A percentile compares a stretch with the other conserved stretches of the same genome.
Evolutionary conservation across 2,329 filamentous ascomycete species (phyloP).

Genomic region (Alternaria consortialis): DNA sequence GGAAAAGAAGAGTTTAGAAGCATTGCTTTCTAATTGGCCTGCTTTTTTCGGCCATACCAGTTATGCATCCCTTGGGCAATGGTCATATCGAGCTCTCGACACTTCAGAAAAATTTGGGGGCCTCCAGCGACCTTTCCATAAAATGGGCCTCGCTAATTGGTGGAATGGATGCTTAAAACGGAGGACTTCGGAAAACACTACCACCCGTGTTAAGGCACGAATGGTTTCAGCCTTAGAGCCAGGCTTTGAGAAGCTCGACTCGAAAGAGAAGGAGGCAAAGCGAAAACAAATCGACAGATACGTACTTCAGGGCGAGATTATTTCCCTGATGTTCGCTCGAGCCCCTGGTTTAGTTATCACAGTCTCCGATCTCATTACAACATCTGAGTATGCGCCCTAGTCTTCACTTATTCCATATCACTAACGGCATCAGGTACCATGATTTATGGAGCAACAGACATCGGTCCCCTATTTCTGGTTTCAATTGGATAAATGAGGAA

Average conservation of each 20-base stretch:
- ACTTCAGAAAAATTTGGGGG: neutral
- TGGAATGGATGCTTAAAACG: neutral
- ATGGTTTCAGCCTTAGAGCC: constrained; percentile 1
- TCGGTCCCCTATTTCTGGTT: neutral
- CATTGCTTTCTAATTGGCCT: neutral
- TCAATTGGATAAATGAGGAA: constrained; percentile 2
- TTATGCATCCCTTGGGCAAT: neutral
- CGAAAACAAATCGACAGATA: constrained; percentile 3
- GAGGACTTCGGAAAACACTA: neutral
- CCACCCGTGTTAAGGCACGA: neutral
- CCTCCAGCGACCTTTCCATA: constrained; percentile 1
- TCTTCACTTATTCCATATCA: neutral
- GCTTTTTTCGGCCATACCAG: neutral
- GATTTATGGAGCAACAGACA: neutral
- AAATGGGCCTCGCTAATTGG: neutral
- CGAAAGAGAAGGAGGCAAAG: neutral
- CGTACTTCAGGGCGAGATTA: neutral
- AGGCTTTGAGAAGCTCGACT: neutral
- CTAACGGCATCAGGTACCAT: constrained; percentile 1
- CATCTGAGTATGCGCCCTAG: neutral
- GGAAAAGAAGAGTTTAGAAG: constrained; percentile 1
- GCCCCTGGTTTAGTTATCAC: constrained; percentile 2
- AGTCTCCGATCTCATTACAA: constrained; percentile 1
- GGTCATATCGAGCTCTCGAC: constrained; percentile 1
- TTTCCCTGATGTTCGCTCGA: neutral